These are phyloP conservation scores for Colletotrichum sp. DNA, from an alignment of 2,329 filamentous ascomycete species.

Conservation along the genomic window DNA sequence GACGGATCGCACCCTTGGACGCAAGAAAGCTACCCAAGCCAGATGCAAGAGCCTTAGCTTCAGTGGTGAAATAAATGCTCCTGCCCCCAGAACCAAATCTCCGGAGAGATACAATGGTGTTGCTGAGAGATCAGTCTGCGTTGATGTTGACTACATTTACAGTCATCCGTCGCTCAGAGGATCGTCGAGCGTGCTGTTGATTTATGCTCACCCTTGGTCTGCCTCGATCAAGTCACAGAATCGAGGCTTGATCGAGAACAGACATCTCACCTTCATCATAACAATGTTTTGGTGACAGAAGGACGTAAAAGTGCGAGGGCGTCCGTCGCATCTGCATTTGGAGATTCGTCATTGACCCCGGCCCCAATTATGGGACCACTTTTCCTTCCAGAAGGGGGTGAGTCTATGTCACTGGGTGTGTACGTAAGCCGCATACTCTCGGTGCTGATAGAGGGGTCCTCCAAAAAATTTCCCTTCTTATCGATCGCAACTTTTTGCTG, in stretches of 20 bases:
- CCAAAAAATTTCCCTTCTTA: constrained; percentile 22
- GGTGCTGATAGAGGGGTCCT: constrained; percentile 22
- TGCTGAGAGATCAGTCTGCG: background rate
- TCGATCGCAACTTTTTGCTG: constrained; percentile 18
- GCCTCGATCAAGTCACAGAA: background rate
- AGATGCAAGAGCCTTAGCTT: fast-evolving
- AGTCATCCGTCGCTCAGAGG: background rate
- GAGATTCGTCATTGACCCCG: background rate
- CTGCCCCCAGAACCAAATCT: background rate
- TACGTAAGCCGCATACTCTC: constrained; percentile 13
- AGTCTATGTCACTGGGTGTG: background rate
- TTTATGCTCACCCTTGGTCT: background rate
- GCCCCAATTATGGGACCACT: background rate
- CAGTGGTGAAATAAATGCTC: background rate
- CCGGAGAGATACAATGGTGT: background rate
- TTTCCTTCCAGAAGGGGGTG: background rate
- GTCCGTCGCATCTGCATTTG: background rate
- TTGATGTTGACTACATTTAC: background rate
- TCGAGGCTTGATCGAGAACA: background rate
- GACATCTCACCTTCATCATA: background rate
- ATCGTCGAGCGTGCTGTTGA: background rate
- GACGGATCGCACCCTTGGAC: background rate
- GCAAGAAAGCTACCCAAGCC: background rate
- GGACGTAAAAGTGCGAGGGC: background rate
- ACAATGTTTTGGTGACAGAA: background rate